Conservation (phyloP, 768 basidiomycete species). For the Chiua virens region DNA sequence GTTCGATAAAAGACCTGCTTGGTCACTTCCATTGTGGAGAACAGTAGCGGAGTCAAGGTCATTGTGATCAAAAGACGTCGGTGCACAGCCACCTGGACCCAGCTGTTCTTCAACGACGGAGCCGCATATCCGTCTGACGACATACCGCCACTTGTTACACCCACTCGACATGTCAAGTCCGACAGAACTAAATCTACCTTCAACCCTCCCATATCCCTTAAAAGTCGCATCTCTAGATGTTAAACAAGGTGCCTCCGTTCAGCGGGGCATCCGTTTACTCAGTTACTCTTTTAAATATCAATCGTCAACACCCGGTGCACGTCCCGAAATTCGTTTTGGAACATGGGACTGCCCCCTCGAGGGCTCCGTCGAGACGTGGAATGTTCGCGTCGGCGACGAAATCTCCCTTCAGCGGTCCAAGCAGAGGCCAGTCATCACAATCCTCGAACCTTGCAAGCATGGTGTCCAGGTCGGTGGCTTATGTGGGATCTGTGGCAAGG, state of each 20-base stretch:
- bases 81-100: conserved; percentile 21
- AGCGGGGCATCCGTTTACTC: conserved; percentile 76
- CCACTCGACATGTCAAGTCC: conserved; percentile 48
- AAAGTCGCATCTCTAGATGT: conserved; percentile 72
- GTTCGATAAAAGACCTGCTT: conserved; percentile 73
- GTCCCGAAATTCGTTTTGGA: conserved; percentile 73
- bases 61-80: background rate
- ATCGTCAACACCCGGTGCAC: conserved; percentile 42
- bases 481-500: conserved; percentile 93
- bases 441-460: conserved; percentile 95
- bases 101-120: background rate
- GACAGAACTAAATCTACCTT: conserved; percentile 76
- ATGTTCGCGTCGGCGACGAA: conserved; percentile 61
- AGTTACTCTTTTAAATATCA: conserved; percentile 79
- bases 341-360: conserved; percentile 90
- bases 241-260: conserved; percentile 42
- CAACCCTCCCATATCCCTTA: conserved; percentile 83
- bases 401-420: conserved; percentile 59
- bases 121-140: conserved; percentile 5
- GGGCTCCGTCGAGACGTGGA: conserved; percentile 75
- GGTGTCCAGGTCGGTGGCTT: conserved; percentile 90
- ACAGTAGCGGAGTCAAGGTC: conserved; percentile 44
- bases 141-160: conserved; percentile 5
- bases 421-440: conserved; percentile 58
- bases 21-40: conserved; percentile 80